These are phyloP conservation scores for Mycena belliarum DNA, from an alignment of 768 basidiomycete genomes.

Conservation along the genomic window DNA sequence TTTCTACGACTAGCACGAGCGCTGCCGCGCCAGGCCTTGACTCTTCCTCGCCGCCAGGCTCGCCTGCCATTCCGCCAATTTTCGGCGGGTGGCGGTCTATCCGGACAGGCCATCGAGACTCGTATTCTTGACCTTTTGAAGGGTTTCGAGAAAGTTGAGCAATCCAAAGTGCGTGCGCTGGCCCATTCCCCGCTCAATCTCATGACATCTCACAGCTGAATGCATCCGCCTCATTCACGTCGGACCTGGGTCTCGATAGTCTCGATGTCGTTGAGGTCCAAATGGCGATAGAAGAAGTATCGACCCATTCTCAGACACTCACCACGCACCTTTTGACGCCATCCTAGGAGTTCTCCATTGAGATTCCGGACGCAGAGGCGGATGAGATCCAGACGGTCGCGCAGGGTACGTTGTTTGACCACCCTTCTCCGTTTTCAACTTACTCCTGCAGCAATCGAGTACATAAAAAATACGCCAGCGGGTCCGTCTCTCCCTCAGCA, in stretches of 20 bases:
- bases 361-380: constrained; percentile 96
- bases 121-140: constrained; percentile 84
- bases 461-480: constrained; percentile 22
- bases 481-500: constrained; percentile 16
- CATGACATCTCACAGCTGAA: constrained; percentile 53
- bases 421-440: constrained; percentile 17
- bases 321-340: constrained; percentile 3
- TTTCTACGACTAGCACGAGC: constrained; percentile 54
- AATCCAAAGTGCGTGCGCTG: constrained; percentile 54
- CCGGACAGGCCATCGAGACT: constrained; percentile 65
- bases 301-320: not conserved
- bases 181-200: not conserved
- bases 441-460: constrained; percentile 11
- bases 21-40: constrained; percentile 26
- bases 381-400: constrained; percentile 91
- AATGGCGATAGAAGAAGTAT: constrained; percentile 96
- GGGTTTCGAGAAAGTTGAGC: constrained; percentile 87
- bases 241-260: constrained; percentile 91
- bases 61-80: constrained; percentile 53
- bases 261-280: constrained; percentile 97
- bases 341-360: constrained; percentile 89
- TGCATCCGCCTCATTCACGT: constrained; percentile 63
- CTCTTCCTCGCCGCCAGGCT: constrained; percentile 43
- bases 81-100: constrained; percentile 67
- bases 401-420: constrained; percentile 61